Base-by-base conservation (phyloP, 345 rosid species). In the Ceriops tagal region DNA sequence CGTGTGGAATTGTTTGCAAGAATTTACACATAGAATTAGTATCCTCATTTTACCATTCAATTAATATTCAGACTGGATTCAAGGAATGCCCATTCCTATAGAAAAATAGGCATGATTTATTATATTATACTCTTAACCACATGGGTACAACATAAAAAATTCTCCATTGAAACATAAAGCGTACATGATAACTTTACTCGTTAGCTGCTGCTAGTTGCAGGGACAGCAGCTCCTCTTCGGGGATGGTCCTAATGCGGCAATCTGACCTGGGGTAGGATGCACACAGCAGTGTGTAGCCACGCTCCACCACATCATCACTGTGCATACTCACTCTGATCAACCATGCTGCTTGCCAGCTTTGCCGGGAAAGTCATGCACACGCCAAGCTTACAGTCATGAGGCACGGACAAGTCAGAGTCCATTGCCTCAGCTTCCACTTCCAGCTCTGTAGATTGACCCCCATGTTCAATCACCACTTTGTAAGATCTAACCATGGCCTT, bases 311-410 rank as follows among this genome's bases (percentile, higher is more conserved):
- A 69, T 95, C 99, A 61, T 95, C 99, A 68, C 97, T 92, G 32
- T 92, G 88, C 99, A 92, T 95, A 19, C 99, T 87, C 99, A 71
- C 96, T 89, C 83, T 95, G 97, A 82, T 95, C 96, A 18, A 95
- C 96, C 0, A 80, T 58, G 24, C 99, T 96, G 20, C 82, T 73
- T 3, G 90, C 30, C 13, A 95, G 88, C 73, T 75, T 81, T 27
- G 99, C 99, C 8, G 97, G 99, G 77, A 96, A 95, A 37, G 99
- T 95, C 97, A 95, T 95, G 87, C 96, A 95, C 57, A 95, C 99
- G 20, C 97, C 97, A 55, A 95, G 97, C 56, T 89, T 86, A 81
- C 99, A 92, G 71, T 92, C 99, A 71, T 95, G 90, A 1, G 97
- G 96, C 37, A 90, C 89, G 5, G 76, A 53, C 68, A 95, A 31